These are phyloP conservation scores for Eutrema salsugineum DNA, from an alignment of 441 rosid species.

Conservation along the genomic window DNA sequence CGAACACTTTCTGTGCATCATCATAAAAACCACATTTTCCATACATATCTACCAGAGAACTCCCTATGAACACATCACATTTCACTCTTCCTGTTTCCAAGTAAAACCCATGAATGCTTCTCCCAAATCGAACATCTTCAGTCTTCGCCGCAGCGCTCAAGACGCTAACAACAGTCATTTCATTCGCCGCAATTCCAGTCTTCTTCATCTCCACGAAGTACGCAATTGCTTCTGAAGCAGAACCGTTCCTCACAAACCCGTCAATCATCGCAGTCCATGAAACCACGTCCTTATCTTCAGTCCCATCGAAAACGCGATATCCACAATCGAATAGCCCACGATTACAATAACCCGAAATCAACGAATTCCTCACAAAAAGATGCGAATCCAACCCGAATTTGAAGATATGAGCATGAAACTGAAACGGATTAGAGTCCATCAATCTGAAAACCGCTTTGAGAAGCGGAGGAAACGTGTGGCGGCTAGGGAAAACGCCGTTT, in stretches of 20 bases:
- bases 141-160: slow-evolving; percentile 36
- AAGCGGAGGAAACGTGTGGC: slow-evolving; percentile 12
- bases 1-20: slow-evolving; percentile 16
- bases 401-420: slow-evolving; percentile 11
- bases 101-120: slow-evolving; percentile 32
- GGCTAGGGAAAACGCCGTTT: background rate
- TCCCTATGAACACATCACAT: slow-evolving; percentile 31
- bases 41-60: slow-evolving; percentile 31
- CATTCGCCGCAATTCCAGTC: slow-evolving; percentile 45
- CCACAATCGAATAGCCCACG: slow-evolving; percentile 37
- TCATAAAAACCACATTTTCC: slow-evolving; percentile 22
- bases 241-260: slow-evolving; percentile 45
- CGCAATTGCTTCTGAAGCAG: slow-evolving; percentile 40
- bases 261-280: slow-evolving; percentile 81
- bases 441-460: background rate
- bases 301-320: slow-evolving; percentile 46
- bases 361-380: slow-evolving; percentile 52
- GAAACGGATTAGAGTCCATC: background rate
- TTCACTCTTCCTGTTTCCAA: slow-evolving; percentile 36
- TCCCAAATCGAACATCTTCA: slow-evolving; percentile 32
- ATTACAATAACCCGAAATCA: slow-evolving; percentile 40
- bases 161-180: slow-evolving; percentile 66
- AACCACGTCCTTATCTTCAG: slow-evolving; percentile 54
- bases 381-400: slow-evolving; percentile 47
- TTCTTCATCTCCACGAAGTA: slow-evolving; percentile 46